These are phyloP conservation scores for Corylus heterophylla DNA, from an alignment of 306 rosid genomes.

Conservation along the genomic window DNA sequence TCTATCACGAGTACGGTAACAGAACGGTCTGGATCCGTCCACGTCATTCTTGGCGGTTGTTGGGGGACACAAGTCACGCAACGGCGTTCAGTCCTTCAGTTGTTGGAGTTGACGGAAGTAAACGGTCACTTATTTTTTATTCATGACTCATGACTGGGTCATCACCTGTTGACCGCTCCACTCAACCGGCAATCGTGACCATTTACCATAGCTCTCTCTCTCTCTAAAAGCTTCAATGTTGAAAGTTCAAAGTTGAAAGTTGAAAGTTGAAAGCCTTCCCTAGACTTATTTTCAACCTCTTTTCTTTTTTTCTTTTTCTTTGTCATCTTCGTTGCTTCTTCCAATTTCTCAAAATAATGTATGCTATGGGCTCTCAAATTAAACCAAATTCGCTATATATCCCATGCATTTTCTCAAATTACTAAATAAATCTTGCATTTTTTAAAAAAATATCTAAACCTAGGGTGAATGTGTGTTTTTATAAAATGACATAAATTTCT, in stretches of 20 bases:
- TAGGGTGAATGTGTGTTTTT: too few relatives aligned
- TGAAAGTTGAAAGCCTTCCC: neutral
- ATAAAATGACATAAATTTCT: too few relatives aligned
- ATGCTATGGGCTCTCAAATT: too few relatives aligned
- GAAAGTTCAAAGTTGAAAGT: too few relatives aligned
- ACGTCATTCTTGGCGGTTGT: constrained; percentile 4
- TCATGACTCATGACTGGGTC: constrained; percentile 21
- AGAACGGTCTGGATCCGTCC: neutral
- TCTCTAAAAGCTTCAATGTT: too few relatives aligned
- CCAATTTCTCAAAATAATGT: too few relatives aligned
- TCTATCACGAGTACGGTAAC: neutral
- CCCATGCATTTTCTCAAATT: too few relatives aligned
- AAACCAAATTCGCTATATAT: too few relatives aligned
- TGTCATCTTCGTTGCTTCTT: too few relatives aligned
- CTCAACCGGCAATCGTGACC: neutral
- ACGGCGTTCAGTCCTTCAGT: constrained; percentile 33
- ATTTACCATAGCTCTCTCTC: neutral
- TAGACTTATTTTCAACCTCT: neutral
- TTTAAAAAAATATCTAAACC: too few relatives aligned
- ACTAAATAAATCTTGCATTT: too few relatives aligned
- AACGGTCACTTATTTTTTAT: neutral
- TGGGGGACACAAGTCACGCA: constrained; percentile 45
- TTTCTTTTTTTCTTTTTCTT: too few relatives aligned
- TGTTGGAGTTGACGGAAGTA: constrained; percentile 34
- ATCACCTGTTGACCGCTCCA: neutral